These are phyloP conservation scores for Termitomyces sp. DNA, from an alignment of 768 basidiomycete species.

Conservation along the genomic window DNA sequence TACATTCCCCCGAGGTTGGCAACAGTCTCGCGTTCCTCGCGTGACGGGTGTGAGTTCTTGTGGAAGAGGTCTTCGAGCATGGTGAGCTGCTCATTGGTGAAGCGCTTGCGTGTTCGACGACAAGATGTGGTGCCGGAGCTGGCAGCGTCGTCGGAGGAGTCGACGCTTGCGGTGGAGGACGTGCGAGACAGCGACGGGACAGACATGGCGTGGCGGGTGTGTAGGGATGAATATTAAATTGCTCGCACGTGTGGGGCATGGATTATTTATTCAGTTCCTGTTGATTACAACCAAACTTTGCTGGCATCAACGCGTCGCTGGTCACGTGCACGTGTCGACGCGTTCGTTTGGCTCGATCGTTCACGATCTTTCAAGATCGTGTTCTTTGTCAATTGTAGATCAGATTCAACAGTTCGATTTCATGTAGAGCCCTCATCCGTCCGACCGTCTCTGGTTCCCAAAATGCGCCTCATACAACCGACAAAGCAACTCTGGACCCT, in stretches of 20 bases:
- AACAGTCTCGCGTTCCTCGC: constrained; percentile 65
- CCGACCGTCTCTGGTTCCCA: neutral
- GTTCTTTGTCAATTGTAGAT: neutral
- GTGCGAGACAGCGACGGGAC: constrained; percentile 36
- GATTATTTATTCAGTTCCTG: constrained; percentile 19
- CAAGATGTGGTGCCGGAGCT: constrained; percentile 30
- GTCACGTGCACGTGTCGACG: constrained; percentile 18
- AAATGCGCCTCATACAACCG: neutral
- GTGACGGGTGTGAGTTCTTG: constrained; percentile 69
- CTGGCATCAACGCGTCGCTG: constrained; percentile 15
- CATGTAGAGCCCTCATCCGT: no score
- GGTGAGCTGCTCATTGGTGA: constrained; percentile 63
- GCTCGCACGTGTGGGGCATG: neutral
- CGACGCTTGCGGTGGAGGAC: constrained; percentile 53
- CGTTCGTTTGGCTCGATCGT: constrained; percentile 4
- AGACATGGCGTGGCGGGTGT: constrained; percentile 5
- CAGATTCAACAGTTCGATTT: neutral
- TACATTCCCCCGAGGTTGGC: constrained; percentile 64
- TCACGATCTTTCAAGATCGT: no score
- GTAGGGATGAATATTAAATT: constrained; percentile 13
- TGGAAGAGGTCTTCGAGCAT: constrained; percentile 75
- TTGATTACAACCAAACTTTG: constrained; percentile 22
- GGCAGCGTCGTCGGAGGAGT: constrained; percentile 41
- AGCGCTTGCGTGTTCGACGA: constrained; percentile 67
- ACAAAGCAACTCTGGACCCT: neutral